Percentiles rank a stretch among this genome's conserved stretches.
These are phyloP conservation scores for Penicillium sp. DNA, from an alignment of 2,329 filamentous ascomycete species.

Conservation along the genomic window DNA sequence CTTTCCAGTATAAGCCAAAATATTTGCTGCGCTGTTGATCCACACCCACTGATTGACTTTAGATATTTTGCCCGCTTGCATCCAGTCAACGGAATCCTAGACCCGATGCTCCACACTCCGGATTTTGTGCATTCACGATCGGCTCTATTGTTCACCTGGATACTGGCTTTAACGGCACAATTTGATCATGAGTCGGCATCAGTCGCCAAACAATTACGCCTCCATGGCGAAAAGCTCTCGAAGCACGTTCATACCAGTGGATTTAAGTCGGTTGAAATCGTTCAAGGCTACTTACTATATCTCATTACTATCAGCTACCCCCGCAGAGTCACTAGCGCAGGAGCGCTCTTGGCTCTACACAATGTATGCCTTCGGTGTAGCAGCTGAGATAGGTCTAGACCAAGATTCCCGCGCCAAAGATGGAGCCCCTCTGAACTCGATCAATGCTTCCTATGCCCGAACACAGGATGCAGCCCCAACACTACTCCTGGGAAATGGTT, in stretches of 20 bases:
- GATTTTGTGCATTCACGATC: constrained; percentile 27
- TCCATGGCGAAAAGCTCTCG: constrained; percentile 31
- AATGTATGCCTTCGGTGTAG: constrained; percentile 29
- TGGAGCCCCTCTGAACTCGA: not conserved
- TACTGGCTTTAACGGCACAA: constrained; percentile 30
- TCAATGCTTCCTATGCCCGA: not conserved
- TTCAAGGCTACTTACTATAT: constrained; percentile 36
- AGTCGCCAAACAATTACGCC: constrained; percentile 24
- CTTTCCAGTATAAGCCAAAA: constrained; percentile 25
- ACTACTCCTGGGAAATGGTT: no score
- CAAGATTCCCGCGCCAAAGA: constrained; percentile 6
- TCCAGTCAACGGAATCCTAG: constrained; percentile 31
- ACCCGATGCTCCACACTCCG: constrained; percentile 28
- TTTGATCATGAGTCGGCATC: constrained; percentile 23
- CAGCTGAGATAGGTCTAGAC: constrained; percentile 28
- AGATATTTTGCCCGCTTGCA: constrained; percentile 31
- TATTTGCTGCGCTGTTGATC: not conserved
- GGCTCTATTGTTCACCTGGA: constrained; percentile 32
- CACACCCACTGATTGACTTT: not conserved
- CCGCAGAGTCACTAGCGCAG: constrained; percentile 24
- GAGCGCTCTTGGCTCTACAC: constrained; percentile 33
- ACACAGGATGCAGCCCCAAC: not conserved
- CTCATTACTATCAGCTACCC: constrained; percentile 27
- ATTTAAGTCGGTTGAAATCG: constrained; percentile 31
- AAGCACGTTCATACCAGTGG: constrained; percentile 28